These are phyloP conservation scores for Stenogyne calaminthoides DNA, from an alignment of 305 asterid genomes.

Conservation along the genomic window DNA sequence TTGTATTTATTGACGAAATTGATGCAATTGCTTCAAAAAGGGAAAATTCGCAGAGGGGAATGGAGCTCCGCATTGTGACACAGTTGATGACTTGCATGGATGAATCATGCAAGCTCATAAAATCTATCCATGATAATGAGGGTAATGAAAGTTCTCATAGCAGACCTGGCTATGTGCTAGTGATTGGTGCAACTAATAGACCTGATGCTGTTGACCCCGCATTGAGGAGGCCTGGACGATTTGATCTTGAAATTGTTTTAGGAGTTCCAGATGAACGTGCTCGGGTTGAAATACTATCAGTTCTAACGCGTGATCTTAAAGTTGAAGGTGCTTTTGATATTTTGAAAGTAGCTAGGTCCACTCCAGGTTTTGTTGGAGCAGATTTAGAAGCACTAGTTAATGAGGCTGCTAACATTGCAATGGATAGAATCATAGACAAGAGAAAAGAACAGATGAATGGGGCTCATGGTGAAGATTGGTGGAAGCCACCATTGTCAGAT, in stretches of 20 bases:
- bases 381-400: constrained; percentile 70
- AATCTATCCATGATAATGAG: constrained; percentile 38
- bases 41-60: constrained; percentile 79
- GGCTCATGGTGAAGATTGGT: constrained; percentile 58
- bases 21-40: constrained; percentile 94
- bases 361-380: constrained; percentile 92
- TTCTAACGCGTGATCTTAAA: constrained; percentile 56
- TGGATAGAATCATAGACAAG: constrained; percentile 65
- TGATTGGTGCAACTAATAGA: constrained; percentile 93
- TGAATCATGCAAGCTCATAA: constrained; percentile 51
- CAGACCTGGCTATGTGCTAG: constrained; percentile 69
- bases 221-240: constrained; percentile 91
- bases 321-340: constrained; percentile 86
- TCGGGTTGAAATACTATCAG: constrained; percentile 66
- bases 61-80: constrained; percentile 88
- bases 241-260: constrained; percentile 77
- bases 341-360: constrained; percentile 69
- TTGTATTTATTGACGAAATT: constrained; percentile 92
- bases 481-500: constrained; percentile 68
- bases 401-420: constrained; percentile 81
- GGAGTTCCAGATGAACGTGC: constrained; percentile 85
- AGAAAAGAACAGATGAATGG: constrained; percentile 40
- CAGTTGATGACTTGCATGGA: constrained; percentile 93
- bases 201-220: constrained; percentile 89
- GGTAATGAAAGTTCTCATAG: constrained; percentile 39